Evolutionary conservation across 495 filamentous ascomycete genomes (phyloP).

Genomic region (Rostrohypoxylon terebratum): DNA sequence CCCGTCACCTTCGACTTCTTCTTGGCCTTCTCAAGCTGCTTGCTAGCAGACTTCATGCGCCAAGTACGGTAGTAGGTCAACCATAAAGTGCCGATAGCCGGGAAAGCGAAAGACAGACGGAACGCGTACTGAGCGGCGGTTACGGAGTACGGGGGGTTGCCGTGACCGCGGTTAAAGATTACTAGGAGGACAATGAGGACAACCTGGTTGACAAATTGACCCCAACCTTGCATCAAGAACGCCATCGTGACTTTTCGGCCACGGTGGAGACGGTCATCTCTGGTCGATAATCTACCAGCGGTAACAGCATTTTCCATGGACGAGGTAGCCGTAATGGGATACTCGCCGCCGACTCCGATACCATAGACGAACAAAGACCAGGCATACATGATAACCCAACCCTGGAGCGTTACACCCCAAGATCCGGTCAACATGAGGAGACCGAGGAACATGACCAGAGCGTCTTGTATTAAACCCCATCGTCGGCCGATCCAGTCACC

Average conservation of each 20-base stretch:
- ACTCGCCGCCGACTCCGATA: conserved; percentile 92
- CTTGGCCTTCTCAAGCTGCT: conserved; percentile 80
- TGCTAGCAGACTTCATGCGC: conserved; percentile 81
- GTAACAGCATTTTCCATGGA: conserved; percentile 92
- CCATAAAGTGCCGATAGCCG: conserved; percentile 90
- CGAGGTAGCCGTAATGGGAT: conserved; percentile 94
- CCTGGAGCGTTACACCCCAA: conserved; percentile 84
- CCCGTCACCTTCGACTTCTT: conserved; percentile 86
- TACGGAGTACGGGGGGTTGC: conserved; percentile 77
- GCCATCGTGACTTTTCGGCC: conserved; percentile 91
- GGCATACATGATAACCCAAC: conserved; percentile 93
- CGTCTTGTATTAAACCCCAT: conserved; percentile 93
- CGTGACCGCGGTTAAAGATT: conserved; percentile 80
- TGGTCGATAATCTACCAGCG: conserved; percentile 85
- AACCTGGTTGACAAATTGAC: conserved; percentile 90
- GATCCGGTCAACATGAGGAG: conserved; percentile 86
- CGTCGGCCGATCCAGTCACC: conserved; percentile 81
- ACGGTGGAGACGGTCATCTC: conserved; percentile 90
- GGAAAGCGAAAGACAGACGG: conserved; percentile 85
- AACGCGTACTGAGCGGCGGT: conserved; percentile 84
- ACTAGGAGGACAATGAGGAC: conserved; percentile 83
- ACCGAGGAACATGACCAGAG: conserved; percentile 90
- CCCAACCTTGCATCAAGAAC: conserved; percentile 98
- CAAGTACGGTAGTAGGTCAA: conserved; percentile 89
- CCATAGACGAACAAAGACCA: conserved; percentile 93